A percentile compares a stretch with the other conserved stretches of the same genome.
Evolutionary conservation across 139 green algal species (phyloP).

Genomic region (Micractinium sp.): DNA sequence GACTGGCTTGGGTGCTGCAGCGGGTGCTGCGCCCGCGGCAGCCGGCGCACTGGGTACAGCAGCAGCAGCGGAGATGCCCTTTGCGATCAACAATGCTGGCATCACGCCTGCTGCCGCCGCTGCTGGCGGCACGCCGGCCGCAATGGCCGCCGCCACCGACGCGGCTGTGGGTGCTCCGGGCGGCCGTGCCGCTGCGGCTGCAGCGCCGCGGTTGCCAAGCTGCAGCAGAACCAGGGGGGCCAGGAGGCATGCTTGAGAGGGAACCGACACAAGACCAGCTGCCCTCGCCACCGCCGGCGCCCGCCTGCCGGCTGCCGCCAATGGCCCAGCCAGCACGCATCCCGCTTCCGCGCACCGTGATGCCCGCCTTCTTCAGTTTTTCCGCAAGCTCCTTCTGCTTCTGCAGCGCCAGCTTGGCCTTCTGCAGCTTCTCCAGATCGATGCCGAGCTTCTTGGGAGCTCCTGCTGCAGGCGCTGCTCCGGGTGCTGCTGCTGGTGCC

Average conservation of each 20-base stretch:
- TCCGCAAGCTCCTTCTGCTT: constrained; percentile 48
- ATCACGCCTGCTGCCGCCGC: not conserved
- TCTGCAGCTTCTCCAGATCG: constrained; percentile 36
- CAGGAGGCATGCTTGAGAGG: too few relatives aligned
- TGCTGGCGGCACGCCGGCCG: not conserved
- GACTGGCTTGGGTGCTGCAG: not conserved
- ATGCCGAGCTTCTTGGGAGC: constrained; percentile 25
- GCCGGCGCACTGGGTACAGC: not conserved
- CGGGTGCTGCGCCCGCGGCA: not conserved
- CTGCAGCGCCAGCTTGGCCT: constrained; percentile 50
- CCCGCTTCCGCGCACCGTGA: not conserved
- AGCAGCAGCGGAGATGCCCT: not conserved
- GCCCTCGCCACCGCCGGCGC: not conserved
- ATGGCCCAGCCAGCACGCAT: not conserved
- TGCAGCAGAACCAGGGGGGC: not conserved
- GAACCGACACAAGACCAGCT: too few relatives aligned
- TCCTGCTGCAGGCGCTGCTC: not conserved
- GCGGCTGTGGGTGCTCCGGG: not conserved
- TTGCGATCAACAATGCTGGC: not conserved
- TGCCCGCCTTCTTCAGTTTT: constrained; percentile 43
- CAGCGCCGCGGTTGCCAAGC: constrained; percentile 1
- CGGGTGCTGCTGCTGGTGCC: not conserved
- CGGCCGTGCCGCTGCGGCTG: not conserved
- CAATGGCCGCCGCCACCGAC: not conserved
- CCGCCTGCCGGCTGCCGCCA: not conserved